phyloP scores from a whole-genome alignment of 305 asterid species.

The Ilex paraguariensis region DNA sequence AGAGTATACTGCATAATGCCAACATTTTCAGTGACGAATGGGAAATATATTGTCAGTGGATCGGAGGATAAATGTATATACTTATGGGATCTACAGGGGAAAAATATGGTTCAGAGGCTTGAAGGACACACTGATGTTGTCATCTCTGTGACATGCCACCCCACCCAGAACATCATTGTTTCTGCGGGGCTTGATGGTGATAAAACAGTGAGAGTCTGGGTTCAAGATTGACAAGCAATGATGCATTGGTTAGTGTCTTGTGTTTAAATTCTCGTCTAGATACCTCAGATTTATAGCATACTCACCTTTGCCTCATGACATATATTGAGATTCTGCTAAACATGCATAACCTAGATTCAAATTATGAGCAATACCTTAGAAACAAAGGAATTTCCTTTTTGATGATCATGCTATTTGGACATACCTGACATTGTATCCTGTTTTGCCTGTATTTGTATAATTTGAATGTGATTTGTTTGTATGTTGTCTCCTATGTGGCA shows the following conservation, averaged over 20 bases:
- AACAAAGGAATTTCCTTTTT: no score
- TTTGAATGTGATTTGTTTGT: no score
- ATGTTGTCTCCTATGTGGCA: no score
- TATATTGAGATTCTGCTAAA: no score
- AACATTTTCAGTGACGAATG: slow-evolving; percentile 68
- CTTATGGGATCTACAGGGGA: slow-evolving; percentile 80
- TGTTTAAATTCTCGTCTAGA: no score
- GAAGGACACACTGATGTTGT: slow-evolving; percentile 87
- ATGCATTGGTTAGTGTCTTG: slow-evolving; percentile 15
- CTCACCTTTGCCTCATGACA: no score
- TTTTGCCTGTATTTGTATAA: no score
- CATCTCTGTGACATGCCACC: slow-evolving; percentile 69
- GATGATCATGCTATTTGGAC: no score
- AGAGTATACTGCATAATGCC: slow-evolving; percentile 59
- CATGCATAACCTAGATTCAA: no score
- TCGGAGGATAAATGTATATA: slow-evolving; percentile 83
- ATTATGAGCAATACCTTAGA: no score
- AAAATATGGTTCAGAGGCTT: slow-evolving; percentile 66
- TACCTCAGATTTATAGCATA: no score
- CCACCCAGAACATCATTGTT: slow-evolving; percentile 60
- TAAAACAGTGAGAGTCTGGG: slow-evolving; percentile 72
- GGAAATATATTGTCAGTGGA: slow-evolving; percentile 81
- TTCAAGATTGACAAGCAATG: slow-evolving; percentile 37
- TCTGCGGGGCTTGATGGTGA: slow-evolving; percentile 85
- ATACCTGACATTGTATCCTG: no score